phyloP scores from a whole-genome alignment of 23 red algal genomes.

The Chondrus crispus region DNA sequence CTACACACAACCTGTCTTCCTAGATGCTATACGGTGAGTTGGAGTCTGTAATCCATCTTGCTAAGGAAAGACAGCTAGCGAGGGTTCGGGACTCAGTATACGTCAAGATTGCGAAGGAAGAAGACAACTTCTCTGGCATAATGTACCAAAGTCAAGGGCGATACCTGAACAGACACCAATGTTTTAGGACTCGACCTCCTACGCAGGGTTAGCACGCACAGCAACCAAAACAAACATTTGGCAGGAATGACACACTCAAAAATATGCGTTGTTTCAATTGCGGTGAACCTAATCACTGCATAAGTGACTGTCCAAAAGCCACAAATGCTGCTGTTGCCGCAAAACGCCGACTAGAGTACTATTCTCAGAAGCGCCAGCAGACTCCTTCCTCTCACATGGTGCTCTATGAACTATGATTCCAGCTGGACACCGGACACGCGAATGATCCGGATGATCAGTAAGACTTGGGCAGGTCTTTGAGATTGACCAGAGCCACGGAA shows the following conservation, averaged over 20 bases:
- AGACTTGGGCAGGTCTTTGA: neutral
- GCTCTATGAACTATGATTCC: neutral
- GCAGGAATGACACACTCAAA: neutral
- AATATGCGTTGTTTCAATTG: neutral
- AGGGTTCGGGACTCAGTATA: neutral
- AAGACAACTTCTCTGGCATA: neutral
- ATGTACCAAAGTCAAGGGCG: neutral
- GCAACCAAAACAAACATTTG: neutral
- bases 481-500: neutral
- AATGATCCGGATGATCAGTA: too few relatives aligned
- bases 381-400: neutral
- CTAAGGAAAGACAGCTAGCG: neutral
- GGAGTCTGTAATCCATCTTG: neutral
- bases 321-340: neutral
- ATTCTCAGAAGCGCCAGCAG: neutral
- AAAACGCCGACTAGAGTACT: neutral
- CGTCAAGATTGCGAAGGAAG: neutral
- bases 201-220: neutral
- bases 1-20: neutral
- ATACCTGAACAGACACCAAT: neutral
- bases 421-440: neutral
- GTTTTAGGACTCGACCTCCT: neutral
- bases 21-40: conserved; percentile 25
- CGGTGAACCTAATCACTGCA: neutral
- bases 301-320: neutral